Evolutionary conservation across 2,329 filamentous ascomycete species (phyloP).

Genomic region (Colletotrichum sp.): DNA sequence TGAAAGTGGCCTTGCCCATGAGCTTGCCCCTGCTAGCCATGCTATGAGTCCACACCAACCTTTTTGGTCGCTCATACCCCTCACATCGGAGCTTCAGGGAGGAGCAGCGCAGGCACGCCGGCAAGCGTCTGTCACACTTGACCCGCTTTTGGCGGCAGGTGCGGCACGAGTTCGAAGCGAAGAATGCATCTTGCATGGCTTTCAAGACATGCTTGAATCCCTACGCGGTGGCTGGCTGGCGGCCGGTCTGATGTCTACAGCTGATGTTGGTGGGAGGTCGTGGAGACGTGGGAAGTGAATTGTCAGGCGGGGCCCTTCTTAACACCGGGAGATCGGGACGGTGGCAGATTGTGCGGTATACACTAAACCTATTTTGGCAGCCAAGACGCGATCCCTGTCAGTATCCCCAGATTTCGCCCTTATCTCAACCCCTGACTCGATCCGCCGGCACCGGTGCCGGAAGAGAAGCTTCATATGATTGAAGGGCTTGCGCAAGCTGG

Average conservation of each 20-base stretch:
- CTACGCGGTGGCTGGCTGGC: background rate
- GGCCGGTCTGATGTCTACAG: background rate
- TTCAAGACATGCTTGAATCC: background rate
- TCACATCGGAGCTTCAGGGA: slow-evolving; percentile 13
- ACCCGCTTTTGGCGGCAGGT: slow-evolving; percentile 15
- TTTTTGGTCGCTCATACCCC: slow-evolving; percentile 8
- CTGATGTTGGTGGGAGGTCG: background rate
- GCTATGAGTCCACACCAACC: slow-evolving; percentile 11
- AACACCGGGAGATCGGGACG: background rate
- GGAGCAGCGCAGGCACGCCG: slow-evolving; percentile 6
- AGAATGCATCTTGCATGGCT: slow-evolving; percentile 7
- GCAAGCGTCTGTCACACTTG: slow-evolving; percentile 14
- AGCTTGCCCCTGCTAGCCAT: slow-evolving; percentile 11
- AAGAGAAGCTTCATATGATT: background rate
- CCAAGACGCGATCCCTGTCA: slow-evolving; percentile 16
- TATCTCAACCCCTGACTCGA: background rate
- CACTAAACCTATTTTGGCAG: slow-evolving; percentile 2
- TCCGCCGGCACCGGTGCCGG: background rate
- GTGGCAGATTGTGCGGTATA: background rate
- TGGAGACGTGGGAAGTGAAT: background rate
- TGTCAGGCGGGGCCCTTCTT: background rate
- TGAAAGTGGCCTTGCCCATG: background rate
- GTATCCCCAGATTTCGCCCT: slow-evolving; percentile 2
- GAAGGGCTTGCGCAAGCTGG: background rate
- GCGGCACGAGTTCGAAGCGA: slow-evolving; percentile 11